Evolutionary conservation across 2,329 filamentous ascomycete genomes (phyloP), one percentile per base, ranked within the genome.

Genomic region (Polychaeton citri): DNA sequence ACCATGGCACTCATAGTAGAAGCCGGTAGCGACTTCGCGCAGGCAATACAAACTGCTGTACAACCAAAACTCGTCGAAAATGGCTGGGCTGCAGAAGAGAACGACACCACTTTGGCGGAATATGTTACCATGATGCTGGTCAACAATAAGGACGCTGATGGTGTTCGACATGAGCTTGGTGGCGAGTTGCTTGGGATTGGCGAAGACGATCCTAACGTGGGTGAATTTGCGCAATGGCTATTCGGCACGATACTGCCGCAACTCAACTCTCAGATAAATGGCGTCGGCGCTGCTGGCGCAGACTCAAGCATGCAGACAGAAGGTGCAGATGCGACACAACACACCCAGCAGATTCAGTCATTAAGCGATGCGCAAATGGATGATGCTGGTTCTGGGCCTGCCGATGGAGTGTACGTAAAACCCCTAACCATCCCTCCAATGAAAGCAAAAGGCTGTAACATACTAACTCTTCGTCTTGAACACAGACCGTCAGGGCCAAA

Each of bases 51-150:
- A 56, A 68, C 70, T 49, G 79, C 79, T 30, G 86, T 96, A 44
- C 83, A 90, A 61, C 81, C 84, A 20, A 96, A 96, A 66, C 70
- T 98, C 39, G 75, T 85, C 40, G 88, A 98, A 62, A 79, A 87
- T 47, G 88, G 87, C 51, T 96, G 90, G 88, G 78, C 81, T 19
- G 80, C 80, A 47, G 81, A 79, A 42, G 81, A 84, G 49, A 74
- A 76, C 52, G 85, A 88, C 59, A 79, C 79, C 17, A 83, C 85
- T 24, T 74, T 98, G 40, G 80, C 86, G 40, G 90, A 98, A 64
- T 98, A 96, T 64, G 90, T 98, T 47, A 81, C 96, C 40, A 75
- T 96, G 44, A 95, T 96, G 88, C 74, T 98, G 20, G 84, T 84
- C 43, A 96, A 95, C 62, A 85, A 87, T 51, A 95, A 94, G 61